Percentiles rank a stretch among this genome's conserved stretches.
phyloP scores from a whole-genome alignment of 768 basidiomycete genomes.

The Mycena venus region DNA sequence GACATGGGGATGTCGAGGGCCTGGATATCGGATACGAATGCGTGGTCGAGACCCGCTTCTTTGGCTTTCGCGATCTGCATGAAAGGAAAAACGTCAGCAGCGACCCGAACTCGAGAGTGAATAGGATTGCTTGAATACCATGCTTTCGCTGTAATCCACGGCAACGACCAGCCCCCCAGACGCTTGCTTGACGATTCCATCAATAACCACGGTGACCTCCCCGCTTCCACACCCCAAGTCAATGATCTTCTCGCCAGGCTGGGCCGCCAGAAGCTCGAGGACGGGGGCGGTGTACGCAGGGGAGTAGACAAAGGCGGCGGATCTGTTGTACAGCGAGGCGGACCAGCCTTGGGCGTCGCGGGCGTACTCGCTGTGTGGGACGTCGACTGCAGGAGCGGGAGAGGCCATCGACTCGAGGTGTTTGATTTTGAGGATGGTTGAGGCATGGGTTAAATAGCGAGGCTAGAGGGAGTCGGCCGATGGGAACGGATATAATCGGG shows the following conservation, averaged over 20 bases:
- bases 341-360: constrained; percentile 60
- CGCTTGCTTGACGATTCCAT: constrained; percentile 52
- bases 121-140: no score
- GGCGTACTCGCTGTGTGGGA: not conserved
- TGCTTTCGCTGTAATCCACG: constrained; percentile 77
- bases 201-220: constrained; percentile 75
- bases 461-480: no score
- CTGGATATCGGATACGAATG: constrained; percentile 70
- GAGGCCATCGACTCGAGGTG: no score
- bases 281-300: constrained; percentile 57
- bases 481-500: no score
- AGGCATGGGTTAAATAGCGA: no score
- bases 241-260: constrained; percentile 77
- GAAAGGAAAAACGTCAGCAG: not conserved
- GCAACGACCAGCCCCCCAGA: constrained; percentile 72
- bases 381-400: no score
- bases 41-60: constrained; percentile 58
- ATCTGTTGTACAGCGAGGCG: constrained; percentile 70
- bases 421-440: no score
- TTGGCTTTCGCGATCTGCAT: constrained; percentile 67
- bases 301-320: constrained; percentile 79
- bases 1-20: constrained; percentile 50
- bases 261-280: not conserved
- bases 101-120: no score
- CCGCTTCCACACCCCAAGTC: constrained; percentile 90